Conservation (phyloP, 192 early-diverging fungal species). For the Rhizophagus clarus region DNA sequence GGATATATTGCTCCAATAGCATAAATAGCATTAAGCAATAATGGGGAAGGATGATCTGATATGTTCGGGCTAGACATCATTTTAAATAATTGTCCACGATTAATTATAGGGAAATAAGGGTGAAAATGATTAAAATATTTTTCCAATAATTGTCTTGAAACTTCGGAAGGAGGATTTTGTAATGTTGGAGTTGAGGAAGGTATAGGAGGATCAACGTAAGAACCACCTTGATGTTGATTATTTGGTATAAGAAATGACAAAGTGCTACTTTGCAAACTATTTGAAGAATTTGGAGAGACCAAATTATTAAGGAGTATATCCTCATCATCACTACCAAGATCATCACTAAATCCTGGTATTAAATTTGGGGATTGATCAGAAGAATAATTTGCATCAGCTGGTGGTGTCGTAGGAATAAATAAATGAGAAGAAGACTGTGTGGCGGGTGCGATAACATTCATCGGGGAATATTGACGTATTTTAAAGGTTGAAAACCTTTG, state of each 20-base stretch:
- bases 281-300: neutral
- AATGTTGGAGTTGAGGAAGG: neutral
- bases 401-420: slow-evolving; percentile 25
- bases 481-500: slow-evolving; percentile 26
- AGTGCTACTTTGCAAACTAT: slow-evolving; percentile 19
- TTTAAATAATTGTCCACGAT: slow-evolving; percentile 25
- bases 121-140: slow-evolving; percentile 42
- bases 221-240: neutral
- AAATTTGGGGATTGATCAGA: neutral
- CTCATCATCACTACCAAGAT: slow-evolving; percentile 30
- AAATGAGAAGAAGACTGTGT: neutral
- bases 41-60: slow-evolving; percentile 36
- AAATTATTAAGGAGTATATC: slow-evolving; percentile 19
- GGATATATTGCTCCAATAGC: slow-evolving; percentile 42
- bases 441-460: neutral
- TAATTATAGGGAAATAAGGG: slow-evolving; percentile 39
- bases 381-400: slow-evolving; percentile 13
- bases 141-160: slow-evolving; percentile 27
- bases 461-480: slow-evolving; percentile 27
- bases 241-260: slow-evolving; percentile 1
- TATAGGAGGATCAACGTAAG: slow-evolving; percentile 20
- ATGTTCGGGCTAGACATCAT: slow-evolving; percentile 29
- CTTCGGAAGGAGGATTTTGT: neutral
- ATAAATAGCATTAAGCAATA: slow-evolving; percentile 46
- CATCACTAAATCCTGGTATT: slow-evolving; percentile 6